These are phyloP conservation scores for Blastocrithidia nonstop DNA, from an alignment of 208 protist species.

Conservation along the genomic window DNA sequence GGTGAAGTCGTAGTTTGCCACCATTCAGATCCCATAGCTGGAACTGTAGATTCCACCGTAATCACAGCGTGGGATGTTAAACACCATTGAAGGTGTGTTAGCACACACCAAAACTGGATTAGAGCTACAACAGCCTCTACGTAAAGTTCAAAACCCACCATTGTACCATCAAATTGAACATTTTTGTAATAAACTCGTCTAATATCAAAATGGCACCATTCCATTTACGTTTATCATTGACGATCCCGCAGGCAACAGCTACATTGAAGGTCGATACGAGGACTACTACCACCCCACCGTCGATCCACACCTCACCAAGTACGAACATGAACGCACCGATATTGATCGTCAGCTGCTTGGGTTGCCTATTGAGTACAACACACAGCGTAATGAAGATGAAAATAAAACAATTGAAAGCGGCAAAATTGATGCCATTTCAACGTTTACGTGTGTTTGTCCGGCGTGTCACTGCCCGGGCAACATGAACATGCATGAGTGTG, in stretches of 20 bases:
- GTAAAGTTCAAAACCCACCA: constrained; percentile 57
- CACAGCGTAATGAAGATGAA: constrained; percentile 48
- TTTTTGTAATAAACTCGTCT: constrained; percentile 62
- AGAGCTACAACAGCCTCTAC: constrained; percentile 55
- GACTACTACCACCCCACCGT: constrained; percentile 76
- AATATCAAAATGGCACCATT: constrained; percentile 32
- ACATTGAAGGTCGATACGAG: constrained; percentile 83
- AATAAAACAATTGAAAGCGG: constrained; percentile 66
- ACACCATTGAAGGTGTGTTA: constrained; percentile 90
- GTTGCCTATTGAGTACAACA: constrained; percentile 80
- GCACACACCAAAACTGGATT: constrained; percentile 63
- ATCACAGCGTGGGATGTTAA: constrained; percentile 81
- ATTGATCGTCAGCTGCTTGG: constrained; percentile 79
- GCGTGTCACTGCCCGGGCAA: constrained; percentile 46
- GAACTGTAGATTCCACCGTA: constrained; percentile 87
- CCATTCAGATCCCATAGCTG: constrained; percentile 82
- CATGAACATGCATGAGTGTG: constrained; percentile 68
- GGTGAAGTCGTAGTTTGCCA: constrained; percentile 87
- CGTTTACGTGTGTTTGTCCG: constrained; percentile 62
- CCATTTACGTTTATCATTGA: constrained; percentile 89
- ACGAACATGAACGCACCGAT: constrained; percentile 71
- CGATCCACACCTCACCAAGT: constrained; percentile 70
- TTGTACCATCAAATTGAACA: constrained; percentile 62
- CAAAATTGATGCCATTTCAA: constrained; percentile 43
- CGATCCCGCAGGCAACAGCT: constrained; percentile 88